Conservation (phyloP, 768 basidiomycete genomes). For the Dacryopinax primogenitus region DNA sequence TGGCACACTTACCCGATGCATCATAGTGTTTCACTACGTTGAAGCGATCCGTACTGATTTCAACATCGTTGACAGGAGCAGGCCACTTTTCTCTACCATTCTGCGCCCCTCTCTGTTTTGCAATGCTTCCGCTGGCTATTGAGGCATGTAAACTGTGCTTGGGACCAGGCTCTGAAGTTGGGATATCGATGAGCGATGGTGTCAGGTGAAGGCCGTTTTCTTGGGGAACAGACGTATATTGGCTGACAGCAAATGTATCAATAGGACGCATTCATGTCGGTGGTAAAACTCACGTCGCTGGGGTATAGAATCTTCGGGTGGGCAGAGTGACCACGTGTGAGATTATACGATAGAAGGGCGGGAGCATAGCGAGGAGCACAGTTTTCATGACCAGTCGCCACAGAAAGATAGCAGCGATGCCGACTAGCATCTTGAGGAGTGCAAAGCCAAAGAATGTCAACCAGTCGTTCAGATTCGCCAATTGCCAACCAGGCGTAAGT, state of each 20-base stretch:
- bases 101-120: slow-evolving; percentile 8
- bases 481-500: slow-evolving; percentile 17
- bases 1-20: slow-evolving; percentile 52
- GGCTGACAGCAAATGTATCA: slow-evolving; percentile 15
- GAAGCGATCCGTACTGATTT: slow-evolving; percentile 18
- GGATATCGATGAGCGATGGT: slow-evolving; percentile 76
- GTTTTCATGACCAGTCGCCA: slow-evolving; percentile 86
- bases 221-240: slow-evolving; percentile 54
- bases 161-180: slow-evolving; percentile 22
- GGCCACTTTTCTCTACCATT: slow-evolving; percentile 13
- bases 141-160: slow-evolving; percentile 9
- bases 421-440: slow-evolving; percentile 31
- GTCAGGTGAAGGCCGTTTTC: slow-evolving; percentile 55
- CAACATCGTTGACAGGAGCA: slow-evolving; percentile 6
- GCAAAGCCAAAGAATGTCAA: background rate
- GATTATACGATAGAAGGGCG: slow-evolving; percentile 69
- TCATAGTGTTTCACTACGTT: slow-evolving; percentile 62
- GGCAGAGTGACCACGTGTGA: slow-evolving; percentile 60
- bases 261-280: background rate
- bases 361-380: slow-evolving; percentile 56
- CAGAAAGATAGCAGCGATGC: slow-evolving; percentile 62
- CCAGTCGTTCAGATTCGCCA: slow-evolving; percentile 8
- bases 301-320: slow-evolving; percentile 74
- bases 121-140: slow-evolving; percentile 7
- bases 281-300: slow-evolving; percentile 48